Conservation (phyloP, 1,139 yeast genomes). For the Lipomyces yarrowii region DNA sequence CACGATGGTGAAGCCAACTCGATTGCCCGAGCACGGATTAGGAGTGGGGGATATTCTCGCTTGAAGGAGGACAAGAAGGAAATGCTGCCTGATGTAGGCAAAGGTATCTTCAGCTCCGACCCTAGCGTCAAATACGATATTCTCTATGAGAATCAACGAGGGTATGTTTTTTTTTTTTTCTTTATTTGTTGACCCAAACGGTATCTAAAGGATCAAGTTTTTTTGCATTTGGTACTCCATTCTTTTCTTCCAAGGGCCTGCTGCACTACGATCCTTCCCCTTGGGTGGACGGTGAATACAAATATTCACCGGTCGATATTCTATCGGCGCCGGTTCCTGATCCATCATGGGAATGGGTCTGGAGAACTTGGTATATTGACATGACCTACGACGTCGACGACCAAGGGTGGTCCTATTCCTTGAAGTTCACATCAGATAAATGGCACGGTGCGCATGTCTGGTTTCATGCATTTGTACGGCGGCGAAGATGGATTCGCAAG, state of each 20-base stretch:
- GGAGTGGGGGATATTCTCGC: constrained; percentile 11
- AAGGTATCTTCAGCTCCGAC: constrained; percentile 20
- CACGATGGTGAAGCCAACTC: constrained; percentile 7
- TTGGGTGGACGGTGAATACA: constrained; percentile 41
- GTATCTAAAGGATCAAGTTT: constrained; percentile 34
- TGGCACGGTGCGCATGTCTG: constrained; percentile 49
- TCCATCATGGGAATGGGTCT: constrained; percentile 67
- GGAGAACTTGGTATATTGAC: constrained; percentile 72
- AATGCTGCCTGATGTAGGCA: neutral
- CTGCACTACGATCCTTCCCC: constrained; percentile 62
- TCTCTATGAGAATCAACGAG: constrained; percentile 68
- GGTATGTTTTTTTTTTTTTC: constrained; percentile 38
- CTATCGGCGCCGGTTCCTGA: constrained; percentile 64
- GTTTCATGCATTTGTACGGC: constrained; percentile 48
- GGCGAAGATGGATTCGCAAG: constrained; percentile 48
- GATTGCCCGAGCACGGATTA: constrained; percentile 6
- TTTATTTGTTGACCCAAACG: neutral
- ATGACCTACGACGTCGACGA: constrained; percentile 76
- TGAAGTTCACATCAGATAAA: constrained; percentile 41
- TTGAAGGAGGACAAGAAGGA: constrained; percentile 7
- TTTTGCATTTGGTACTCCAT: constrained; percentile 63
- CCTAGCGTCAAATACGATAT: constrained; percentile 40
- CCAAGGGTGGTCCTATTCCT: constrained; percentile 74
- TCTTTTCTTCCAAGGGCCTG: constrained; percentile 58
- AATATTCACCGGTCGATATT: constrained; percentile 45